Conservation (phyloP, 1,284 basidiomycete genomes). For the Phylloboletellus chloephorus region DNA sequence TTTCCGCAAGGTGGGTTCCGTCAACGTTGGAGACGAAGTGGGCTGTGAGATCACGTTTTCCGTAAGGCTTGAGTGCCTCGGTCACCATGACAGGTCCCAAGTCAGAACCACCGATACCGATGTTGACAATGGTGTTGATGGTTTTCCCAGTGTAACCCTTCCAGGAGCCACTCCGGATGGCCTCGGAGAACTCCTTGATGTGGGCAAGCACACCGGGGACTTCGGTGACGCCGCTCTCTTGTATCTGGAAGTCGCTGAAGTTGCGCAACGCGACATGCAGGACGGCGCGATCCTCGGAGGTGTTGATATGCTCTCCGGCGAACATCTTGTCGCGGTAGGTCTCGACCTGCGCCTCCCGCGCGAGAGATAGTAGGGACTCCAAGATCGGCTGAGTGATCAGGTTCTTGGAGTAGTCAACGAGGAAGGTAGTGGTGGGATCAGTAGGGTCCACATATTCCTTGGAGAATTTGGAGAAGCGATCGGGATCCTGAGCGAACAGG, state of each 20-base stretch:
- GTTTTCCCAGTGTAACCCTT: slow-evolving; percentile 96
- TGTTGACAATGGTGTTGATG: slow-evolving; percentile 95
- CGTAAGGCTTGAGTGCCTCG: slow-evolving; percentile 92
- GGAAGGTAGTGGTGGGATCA: slow-evolving; percentile 70
- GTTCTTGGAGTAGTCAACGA: slow-evolving; percentile 98
- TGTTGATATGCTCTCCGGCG: slow-evolving; percentile 95
- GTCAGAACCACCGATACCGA: slow-evolving; percentile 98
- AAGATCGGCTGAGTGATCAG: slow-evolving; percentile 86
- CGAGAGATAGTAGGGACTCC: slow-evolving; percentile 71
- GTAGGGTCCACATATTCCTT: slow-evolving; percentile 66
- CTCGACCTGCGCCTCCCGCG: slow-evolving; percentile 85
- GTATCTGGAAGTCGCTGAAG: slow-evolving; percentile 70
- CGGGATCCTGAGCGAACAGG: slow-evolving; percentile 84
- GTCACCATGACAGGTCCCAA: slow-evolving; percentile 98
- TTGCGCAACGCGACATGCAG: slow-evolving; percentile 94
- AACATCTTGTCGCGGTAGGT: slow-evolving; percentile 90
- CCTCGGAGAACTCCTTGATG: slow-evolving; percentile 87
- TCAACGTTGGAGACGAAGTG: slow-evolving; percentile 99
- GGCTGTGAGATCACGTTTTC: slow-evolving; percentile 81
- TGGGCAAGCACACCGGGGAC: slow-evolving; percentile 83
- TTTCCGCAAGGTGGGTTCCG: slow-evolving; percentile 95
- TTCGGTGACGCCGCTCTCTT: slow-evolving; percentile 79
- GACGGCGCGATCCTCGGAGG: slow-evolving; percentile 94
- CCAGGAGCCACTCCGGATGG: slow-evolving; percentile 83
- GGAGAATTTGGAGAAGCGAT: slow-evolving; percentile 85